These are phyloP conservation scores for Pythium biforme DNA, from an alignment of 352 stramenopile species.

Conservation along the genomic window DNA sequence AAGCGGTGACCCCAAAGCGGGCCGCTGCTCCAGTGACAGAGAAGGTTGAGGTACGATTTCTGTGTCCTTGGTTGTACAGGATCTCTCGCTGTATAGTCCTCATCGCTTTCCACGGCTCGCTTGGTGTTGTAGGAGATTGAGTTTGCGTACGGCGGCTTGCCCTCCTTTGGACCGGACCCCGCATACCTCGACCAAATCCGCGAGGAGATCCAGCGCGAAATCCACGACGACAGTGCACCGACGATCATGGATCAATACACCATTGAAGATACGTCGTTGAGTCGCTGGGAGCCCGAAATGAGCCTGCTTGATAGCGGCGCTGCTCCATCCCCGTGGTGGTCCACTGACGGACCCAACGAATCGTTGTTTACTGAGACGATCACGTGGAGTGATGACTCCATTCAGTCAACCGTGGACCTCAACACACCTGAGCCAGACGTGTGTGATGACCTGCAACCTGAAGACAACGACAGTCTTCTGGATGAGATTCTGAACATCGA, in stretches of 20 bases:
- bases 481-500: slow-evolving; percentile 58
- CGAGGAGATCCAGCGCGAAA: slow-evolving; percentile 51
- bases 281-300: slow-evolving; percentile 34
- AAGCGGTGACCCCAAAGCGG: slow-evolving; percentile 19
- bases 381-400: slow-evolving; percentile 26
- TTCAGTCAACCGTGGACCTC: slow-evolving; percentile 24
- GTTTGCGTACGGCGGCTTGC: slow-evolving; percentile 62
- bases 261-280: slow-evolving; percentile 18
- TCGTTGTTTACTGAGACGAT: slow-evolving; percentile 19
- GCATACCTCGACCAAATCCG: slow-evolving; percentile 45
- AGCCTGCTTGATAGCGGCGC: slow-evolving; percentile 38
- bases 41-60: slow-evolving; percentile 41
- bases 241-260: slow-evolving; percentile 52
- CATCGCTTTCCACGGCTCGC: neutral
- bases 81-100: too few relatives aligned
- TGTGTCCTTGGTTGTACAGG: neutral
- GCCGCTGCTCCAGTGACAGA: slow-evolving; percentile 13
- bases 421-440: slow-evolving; percentile 16
- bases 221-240: slow-evolving; percentile 43
- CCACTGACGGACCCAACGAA: slow-evolving; percentile 20
- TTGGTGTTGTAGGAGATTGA: slow-evolving; percentile 56
- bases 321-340: slow-evolving; percentile 55
- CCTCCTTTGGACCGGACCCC: slow-evolving; percentile 32
- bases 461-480: slow-evolving; percentile 37
- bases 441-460: slow-evolving; percentile 3